A percentile compares a stretch with the other conserved stretches of the same genome.
These are phyloP conservation scores for Sporothrix brasiliensis DNA, from an alignment of 2,329 filamentous ascomycete species.

Conservation along the genomic window DNA sequence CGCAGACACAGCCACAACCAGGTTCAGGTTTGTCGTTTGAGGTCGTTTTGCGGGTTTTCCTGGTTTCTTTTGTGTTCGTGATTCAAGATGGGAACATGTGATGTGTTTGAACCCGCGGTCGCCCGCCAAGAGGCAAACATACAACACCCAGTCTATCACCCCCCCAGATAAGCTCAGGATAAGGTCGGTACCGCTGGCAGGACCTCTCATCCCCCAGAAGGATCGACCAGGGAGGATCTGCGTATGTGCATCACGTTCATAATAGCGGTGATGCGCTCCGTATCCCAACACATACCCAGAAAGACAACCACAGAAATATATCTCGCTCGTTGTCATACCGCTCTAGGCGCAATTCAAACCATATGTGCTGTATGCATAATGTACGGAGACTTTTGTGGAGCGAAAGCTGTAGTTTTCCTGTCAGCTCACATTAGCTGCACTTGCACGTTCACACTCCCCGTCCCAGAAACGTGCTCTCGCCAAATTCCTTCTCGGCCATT, in stretches of 20 bases:
- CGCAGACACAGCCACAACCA: slow-evolving; percentile 16
- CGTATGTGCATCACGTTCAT: slow-evolving; percentile 16
- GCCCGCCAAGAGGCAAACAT: not conserved
- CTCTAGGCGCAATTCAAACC: slow-evolving; percentile 20
- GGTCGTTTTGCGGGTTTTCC: not conserved
- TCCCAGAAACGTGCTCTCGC: slow-evolving; percentile 38
- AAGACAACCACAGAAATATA: not conserved
- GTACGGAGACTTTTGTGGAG: not conserved
- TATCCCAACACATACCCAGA: not conserved
- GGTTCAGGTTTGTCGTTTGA: not conserved
- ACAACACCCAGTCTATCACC: not conserved
- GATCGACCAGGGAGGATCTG: slow-evolving; percentile 19
- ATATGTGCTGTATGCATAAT: slow-evolving; percentile 13
- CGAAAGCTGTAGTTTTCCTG: not conserved
- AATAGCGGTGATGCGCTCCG: not conserved
- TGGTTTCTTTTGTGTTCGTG: slow-evolving; percentile 7
- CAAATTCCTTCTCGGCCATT: slow-evolving; percentile 39
- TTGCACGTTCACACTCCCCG: slow-evolving; percentile 32
- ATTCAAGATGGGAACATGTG: not conserved
- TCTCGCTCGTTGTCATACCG: not conserved
- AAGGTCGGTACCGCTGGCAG: slow-evolving; percentile 4
- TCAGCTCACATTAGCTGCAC: not conserved
- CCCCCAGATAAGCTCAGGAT: not conserved
- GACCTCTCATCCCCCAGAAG: slow-evolving; percentile 7
- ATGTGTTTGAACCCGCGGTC: slow-evolving; percentile 1